A percentile compares a stretch with the other conserved stretches of the same genome.
phyloP scores from a whole-genome alignment of 306 rosid species.

The Gillenia trifoliata region DNA sequence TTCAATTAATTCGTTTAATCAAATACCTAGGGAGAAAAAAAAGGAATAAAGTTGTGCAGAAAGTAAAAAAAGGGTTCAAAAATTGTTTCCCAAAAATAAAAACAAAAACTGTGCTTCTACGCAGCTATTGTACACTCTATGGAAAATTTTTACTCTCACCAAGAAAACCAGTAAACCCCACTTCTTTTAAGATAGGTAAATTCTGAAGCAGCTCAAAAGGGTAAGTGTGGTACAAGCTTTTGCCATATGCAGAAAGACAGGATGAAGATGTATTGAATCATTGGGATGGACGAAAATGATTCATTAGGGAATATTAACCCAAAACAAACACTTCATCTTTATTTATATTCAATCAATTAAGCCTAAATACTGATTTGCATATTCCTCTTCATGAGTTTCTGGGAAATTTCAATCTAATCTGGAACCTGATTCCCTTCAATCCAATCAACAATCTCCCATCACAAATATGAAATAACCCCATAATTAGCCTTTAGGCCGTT shows the following conservation, averaged over 20 bases:
- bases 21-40: no score
- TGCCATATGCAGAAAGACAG: not conserved
- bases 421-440: constrained; percentile 23
- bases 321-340: not conserved
- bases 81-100: no score
- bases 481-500: not conserved
- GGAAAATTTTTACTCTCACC: not conserved
- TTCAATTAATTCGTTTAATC: no score
- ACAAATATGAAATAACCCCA: not conserved
- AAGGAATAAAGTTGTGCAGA: no score
- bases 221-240: not conserved
- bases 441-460: constrained; percentile 1
- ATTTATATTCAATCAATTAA: not conserved
- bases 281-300: not conserved
- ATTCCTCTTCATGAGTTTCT: constrained; percentile 8
- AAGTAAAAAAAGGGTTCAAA: no score
- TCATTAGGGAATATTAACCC: constrained; percentile 4
- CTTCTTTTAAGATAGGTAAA: not conserved
- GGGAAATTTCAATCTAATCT: not conserved
- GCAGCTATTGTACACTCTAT: no score
- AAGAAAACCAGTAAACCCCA: not conserved
- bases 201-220: not conserved
- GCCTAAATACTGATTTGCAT: constrained; percentile 1
- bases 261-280: not conserved
- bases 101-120: not conserved